Evolutionary conservation across 257 asterid genomes (phyloP), one percentile per base, ranked within the genome.

Genomic region (Lycium ferocissimum): DNA sequence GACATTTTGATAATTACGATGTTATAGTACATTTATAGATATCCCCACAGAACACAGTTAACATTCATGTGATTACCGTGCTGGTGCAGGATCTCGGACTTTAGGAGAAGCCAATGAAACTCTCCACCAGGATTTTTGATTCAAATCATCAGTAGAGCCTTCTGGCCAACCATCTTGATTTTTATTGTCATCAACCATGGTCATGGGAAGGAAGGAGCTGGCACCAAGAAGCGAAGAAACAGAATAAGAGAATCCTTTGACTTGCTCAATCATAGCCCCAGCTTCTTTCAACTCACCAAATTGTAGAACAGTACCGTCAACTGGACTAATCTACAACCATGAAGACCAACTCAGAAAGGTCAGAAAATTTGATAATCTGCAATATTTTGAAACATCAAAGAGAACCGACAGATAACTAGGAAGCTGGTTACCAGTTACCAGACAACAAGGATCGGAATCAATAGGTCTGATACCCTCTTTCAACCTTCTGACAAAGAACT

Each of bases 191-290:
- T 91, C 93, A 45, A 89, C 85, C 86, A 91, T 85, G 75, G 84
- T 84, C 92, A 87, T 85, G 2, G 98, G 94, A 86, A 90, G 94
- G 88, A 86, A 86, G 51, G 94, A 89, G 89, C 86, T 92, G 85
- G 92, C 91, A 54, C 99, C 99, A 85, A 96, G 94, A 83, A 96
- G 97, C 13, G 95, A 90, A 91, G 92, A 89, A 84, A 93, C 97
- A 57, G 98, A 91, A 89, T 95, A 96, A 70, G 98, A 91, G 85
- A 90, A 96, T 72, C 99, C 98, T 88, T 96, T 96, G 49, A 96
- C 98, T 94, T 96, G 99, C 86, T 96, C 98, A 87, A 96, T 95
- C 98, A 96, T 94, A 37, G 91, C 94, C 83, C 98, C 95, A 66
- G 93, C 86, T 85, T 96, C 97, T 84, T 87, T 91, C 89, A 96